Evolutionary conservation across 331 rosid species (phyloP).

Genomic region (Cucumis variabilis): DNA sequence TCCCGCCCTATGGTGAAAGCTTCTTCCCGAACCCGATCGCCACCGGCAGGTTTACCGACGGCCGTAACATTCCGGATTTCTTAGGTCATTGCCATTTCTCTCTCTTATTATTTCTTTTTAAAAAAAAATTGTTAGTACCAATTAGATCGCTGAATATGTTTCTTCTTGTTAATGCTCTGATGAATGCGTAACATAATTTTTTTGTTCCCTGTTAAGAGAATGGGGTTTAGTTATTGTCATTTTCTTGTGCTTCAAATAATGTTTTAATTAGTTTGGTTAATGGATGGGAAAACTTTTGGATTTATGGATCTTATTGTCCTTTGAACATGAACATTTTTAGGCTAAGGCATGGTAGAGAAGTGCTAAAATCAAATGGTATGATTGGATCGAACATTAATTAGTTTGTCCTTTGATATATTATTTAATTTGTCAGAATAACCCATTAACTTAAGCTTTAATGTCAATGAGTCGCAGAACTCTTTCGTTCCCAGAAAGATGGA

Average conservation of each 20-base stretch:
- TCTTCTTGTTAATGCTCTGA: background rate
- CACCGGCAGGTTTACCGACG: conserved; percentile 15
- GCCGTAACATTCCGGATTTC: conserved; percentile 5
- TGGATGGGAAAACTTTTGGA: background rate
- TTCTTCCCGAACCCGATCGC: background rate
- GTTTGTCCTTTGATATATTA: too few species aligned
- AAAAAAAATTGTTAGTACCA: too few species aligned
- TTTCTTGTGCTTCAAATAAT: background rate
- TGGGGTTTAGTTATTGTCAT: background rate
- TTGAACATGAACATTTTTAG: too few species aligned
- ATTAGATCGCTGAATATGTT: too few species aligned
- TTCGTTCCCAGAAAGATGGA: background rate
- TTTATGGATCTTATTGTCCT: background rate
- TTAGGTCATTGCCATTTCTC: background rate
- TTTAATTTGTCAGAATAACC: background rate
- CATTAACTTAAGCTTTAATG: background rate
- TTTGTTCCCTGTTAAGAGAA: background rate
- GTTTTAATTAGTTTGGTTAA: background rate
- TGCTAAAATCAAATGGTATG: too few species aligned
- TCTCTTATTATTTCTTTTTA: too few species aligned
- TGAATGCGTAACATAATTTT: background rate
- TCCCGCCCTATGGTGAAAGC: conserved; percentile 7
- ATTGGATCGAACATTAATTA: too few species aligned
- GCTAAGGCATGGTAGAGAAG: too few species aligned
- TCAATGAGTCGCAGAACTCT: background rate